These are phyloP conservation scores for Ogataea zsoltii DNA, from an alignment of 805 yeast species.

Conservation along the genomic window DNA sequence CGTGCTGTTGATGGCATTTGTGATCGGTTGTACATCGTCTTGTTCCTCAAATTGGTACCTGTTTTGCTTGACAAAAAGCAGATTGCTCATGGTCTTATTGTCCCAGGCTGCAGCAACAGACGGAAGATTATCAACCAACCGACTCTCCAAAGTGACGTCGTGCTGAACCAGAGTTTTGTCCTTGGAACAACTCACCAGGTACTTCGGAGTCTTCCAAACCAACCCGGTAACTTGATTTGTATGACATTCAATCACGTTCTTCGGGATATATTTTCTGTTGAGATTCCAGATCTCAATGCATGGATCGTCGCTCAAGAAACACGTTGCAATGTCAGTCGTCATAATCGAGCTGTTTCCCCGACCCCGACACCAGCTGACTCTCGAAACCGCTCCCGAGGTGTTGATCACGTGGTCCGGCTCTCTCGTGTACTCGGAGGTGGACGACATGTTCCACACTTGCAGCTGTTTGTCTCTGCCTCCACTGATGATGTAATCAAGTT, in stretches of 20 bases:
- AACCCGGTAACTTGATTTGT: constrained; percentile 56
- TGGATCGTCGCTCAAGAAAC: constrained; percentile 72
- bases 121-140: constrained; percentile 50
- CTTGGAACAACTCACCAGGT: constrained; percentile 50
- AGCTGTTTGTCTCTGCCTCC: constrained; percentile 91
- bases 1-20: constrained; percentile 15
- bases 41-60: constrained; percentile 40
- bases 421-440: constrained; percentile 37
- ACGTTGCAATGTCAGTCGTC: constrained; percentile 70
- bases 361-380: constrained; percentile 67
- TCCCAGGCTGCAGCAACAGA: constrained; percentile 61
- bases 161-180: constrained; percentile 51
- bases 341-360: constrained; percentile 41
- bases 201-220: constrained; percentile 48
- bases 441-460: constrained; percentile 69
- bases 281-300: constrained; percentile 69
- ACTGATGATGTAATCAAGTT: constrained; percentile 74
- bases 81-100: constrained; percentile 41
- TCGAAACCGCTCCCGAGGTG: constrained; percentile 77
- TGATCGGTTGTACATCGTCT: constrained; percentile 10
- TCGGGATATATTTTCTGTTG: constrained; percentile 71
- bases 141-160: constrained; percentile 46
- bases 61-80: constrained; percentile 55
- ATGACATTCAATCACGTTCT: constrained; percentile 51
- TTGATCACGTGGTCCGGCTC: constrained; percentile 71